These are phyloP conservation scores for Barbarea vulgaris DNA, from an alignment of 345 rosid genomes.

Conservation along the genomic window DNA sequence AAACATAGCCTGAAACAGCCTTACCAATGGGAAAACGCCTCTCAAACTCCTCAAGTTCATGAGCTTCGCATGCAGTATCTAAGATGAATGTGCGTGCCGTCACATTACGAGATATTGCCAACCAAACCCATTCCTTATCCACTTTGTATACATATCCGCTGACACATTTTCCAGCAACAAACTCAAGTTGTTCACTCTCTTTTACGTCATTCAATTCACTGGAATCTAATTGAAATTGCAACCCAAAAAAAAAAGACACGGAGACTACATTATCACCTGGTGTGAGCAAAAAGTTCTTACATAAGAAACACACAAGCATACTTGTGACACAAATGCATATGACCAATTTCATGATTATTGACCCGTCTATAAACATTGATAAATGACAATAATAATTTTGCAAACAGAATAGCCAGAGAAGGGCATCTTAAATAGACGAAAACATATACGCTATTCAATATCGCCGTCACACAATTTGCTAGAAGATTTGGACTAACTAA, in stretches of 20 bases:
- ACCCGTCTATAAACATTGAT: not conserved
- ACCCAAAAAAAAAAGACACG: not conserved
- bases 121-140: conserved; percentile 85
- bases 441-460: not conserved
- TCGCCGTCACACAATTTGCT: not conserved
- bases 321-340: conserved; percentile 24
- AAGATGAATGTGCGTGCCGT: conserved; percentile 75
- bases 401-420: not conserved
- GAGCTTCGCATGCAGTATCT: conserved; percentile 72
- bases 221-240: conserved; percentile 48
- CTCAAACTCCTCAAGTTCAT: conserved; percentile 73
- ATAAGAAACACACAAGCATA: conserved; percentile 16
- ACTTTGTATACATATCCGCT: conserved; percentile 86
- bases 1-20: conserved; percentile 65
- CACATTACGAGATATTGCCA: conserved; percentile 70
- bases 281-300: not conserved
- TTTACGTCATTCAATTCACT: conserved; percentile 40
- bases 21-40: conserved; percentile 65
- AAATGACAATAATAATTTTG: not conserved
- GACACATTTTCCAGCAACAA: conserved; percentile 59
- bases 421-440: not conserved
- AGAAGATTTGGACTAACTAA: not conserved
- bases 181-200: conserved; percentile 47
- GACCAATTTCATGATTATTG: not conserved
- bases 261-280: conserved; percentile 17